Evolutionary conservation across 2,329 filamentous ascomycete genomes (phyloP), one percentile per base, ranked within the genome.

Genomic region (Diaporthe longicolla): DNA sequence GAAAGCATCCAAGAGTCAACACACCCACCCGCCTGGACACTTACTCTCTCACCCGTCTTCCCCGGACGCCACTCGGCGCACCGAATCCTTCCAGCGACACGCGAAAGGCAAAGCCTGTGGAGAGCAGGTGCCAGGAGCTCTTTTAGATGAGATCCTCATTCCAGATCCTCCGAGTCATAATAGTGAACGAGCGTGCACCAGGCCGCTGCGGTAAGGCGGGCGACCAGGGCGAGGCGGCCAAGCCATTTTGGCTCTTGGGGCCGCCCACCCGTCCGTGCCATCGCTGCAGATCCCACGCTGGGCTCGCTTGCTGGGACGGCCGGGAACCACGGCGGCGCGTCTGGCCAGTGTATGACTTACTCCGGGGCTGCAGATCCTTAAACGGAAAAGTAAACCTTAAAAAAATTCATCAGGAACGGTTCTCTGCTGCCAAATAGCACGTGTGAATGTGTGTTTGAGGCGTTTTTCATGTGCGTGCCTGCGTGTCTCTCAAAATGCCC

Each of bases 261-360:
- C 17, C 24, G 32, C 29, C 26, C 26, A 29, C 24, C 17, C 19
- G 59, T 43, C 61, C 45, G 61, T 66, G 61, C 61, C 61, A 66
- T 26, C 43, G 43, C 26, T 66, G 61, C 43, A 50, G 61, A 37
- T 32, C 32, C 61, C 11, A 24, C 29, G 37, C 59, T 48, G 17
- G 61, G 32, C 57, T 24, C 11, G 35, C 57, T 32, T 40, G 37
- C 37, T 40, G 17, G 26, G 17, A 21, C 19, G 29, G 45, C 43
- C 40, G 61, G 61, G 61, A n/a, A 66, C 29, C 29, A 29, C 61
- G 45, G 45, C 61, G 43, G 61, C 43, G n/a, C 45, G 61, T 66
- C 61, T 66, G 61, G 61, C 61, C 61, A 66, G 61, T 66, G 61
- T 66, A 50, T 66, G 61, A 66, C 61, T 66, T 66, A 17, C 43